phyloP scores from a whole-genome alignment of 2,329 filamentous ascomycete genomes.

The Phaeosphaeria sp. region DNA sequence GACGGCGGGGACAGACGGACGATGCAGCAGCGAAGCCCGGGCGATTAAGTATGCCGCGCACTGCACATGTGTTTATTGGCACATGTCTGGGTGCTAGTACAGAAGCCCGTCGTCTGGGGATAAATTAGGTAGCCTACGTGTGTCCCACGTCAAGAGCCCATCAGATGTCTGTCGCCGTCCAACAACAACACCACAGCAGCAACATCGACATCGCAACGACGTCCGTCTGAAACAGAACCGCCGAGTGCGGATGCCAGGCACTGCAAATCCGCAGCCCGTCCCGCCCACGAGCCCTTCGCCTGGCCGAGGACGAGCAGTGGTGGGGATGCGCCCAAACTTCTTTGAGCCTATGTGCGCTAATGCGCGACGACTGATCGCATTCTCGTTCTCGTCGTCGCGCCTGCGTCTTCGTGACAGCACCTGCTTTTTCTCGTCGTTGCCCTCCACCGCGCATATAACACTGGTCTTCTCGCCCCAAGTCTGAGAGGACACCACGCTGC shows the following conservation, averaged over 20 bases:
- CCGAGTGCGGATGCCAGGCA: neutral
- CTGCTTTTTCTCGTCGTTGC: neutral
- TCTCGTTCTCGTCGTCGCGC: neutral
- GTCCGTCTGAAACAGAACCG: neutral
- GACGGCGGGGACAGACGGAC: neutral
- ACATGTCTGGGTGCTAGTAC: neutral
- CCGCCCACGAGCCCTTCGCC: neutral
- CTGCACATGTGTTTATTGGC: neutral
- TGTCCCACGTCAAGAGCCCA: neutral
- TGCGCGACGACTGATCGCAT: neutral
- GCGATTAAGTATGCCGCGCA: neutral
- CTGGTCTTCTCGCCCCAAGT: too few species aligned
- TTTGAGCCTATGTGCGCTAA: neutral
- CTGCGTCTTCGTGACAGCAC: neutral
- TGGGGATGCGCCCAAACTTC: neutral
- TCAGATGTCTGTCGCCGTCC: neutral
- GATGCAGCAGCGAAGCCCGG: neutral
- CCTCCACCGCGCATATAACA: too few species aligned
- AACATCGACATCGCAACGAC: neutral
- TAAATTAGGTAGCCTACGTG: neutral
- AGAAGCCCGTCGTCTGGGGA: neutral
- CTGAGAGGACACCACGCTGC: neutral
- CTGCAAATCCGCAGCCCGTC: neutral
- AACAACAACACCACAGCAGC: neutral
- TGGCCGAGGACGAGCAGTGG: neutral